Percentiles rank a stretch among this genome's conserved stretches.
Evolutionary conservation across 257 asterid species (phyloP).

Genomic region (Solanum appendiculatum): DNA sequence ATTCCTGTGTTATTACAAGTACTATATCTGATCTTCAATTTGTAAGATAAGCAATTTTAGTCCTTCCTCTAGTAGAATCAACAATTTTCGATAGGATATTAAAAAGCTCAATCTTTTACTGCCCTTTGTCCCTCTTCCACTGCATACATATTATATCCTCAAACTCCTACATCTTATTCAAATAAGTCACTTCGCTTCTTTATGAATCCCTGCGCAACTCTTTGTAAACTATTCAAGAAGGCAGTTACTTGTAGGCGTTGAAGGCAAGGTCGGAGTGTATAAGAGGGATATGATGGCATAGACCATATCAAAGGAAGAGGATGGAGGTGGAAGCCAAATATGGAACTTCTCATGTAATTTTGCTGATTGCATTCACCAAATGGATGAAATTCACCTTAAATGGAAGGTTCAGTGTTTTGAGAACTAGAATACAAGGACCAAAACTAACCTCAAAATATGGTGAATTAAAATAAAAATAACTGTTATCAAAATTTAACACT

Average conservation of each 20-base stretch:
- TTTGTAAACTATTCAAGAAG: neutral
- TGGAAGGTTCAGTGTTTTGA: neutral
- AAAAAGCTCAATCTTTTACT: neutral
- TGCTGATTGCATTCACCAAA: neutral
- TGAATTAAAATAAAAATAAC: neutral
- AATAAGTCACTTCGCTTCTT: neutral
- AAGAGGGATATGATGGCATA: neutral
- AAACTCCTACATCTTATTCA: neutral
- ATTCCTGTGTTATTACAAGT: neutral
- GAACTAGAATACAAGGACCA: neutral
- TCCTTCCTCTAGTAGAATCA: neutral
- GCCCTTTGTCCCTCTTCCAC: neutral
- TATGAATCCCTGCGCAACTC: neutral
- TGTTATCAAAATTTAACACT: neutral
- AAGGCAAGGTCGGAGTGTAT: neutral
- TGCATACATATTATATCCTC: neutral
- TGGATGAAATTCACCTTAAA: neutral
- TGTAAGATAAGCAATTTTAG: neutral
- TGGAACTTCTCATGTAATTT: neutral
- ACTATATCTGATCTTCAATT: neutral
- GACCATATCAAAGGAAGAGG: neutral
- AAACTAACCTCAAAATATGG: neutral
- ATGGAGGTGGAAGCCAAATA: neutral
- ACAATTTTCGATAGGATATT: neutral
- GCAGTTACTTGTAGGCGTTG: neutral